Evolutionary conservation across 345 rosid species (phyloP).

Genomic region (Odontarrhena argentea): DNA sequence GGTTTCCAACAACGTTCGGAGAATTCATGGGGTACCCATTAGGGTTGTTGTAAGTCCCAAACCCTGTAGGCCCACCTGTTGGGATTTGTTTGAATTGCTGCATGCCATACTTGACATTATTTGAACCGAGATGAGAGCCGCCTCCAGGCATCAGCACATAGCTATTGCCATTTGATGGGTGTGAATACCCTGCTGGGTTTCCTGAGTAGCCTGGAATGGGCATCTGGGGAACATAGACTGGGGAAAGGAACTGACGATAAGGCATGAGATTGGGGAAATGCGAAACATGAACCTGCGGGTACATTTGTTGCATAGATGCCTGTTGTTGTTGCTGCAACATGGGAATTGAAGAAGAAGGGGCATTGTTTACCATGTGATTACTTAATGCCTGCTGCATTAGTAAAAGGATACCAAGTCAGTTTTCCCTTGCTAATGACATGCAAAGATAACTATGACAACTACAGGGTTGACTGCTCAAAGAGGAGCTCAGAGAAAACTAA

Average conservation of each 20-base stretch:
- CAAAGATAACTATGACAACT: slow-evolving; percentile 3
- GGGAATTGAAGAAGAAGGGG: slow-evolving; percentile 63
- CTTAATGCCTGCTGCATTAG: slow-evolving; percentile 49
- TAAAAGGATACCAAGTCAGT: slow-evolving; percentile 27
- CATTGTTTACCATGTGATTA: slow-evolving; percentile 46
- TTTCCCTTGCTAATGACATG: not conserved
- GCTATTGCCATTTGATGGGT: slow-evolving; percentile 81
- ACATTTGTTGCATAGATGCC: slow-evolving; percentile 74
- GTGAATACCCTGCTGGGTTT: slow-evolving; percentile 70
- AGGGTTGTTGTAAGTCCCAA: slow-evolving; percentile 28
- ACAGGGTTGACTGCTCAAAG: not conserved
- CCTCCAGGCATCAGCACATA: slow-evolving; percentile 91
- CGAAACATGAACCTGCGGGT: slow-evolving; percentile 86
- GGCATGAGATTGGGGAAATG: slow-evolving; percentile 84
- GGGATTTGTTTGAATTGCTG: slow-evolving; percentile 86
- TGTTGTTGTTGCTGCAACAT: slow-evolving; percentile 75
- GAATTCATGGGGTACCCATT: slow-evolving; percentile 67
- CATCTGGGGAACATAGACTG: slow-evolving; percentile 84
- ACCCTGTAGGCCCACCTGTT: slow-evolving; percentile 53
- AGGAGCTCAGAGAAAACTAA: not conserved
- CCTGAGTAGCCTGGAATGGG: slow-evolving; percentile 87
- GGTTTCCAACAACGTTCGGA: slow-evolving; percentile 76
- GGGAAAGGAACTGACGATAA: slow-evolving; percentile 80
- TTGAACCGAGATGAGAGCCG: slow-evolving; percentile 65
- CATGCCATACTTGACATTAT: slow-evolving; percentile 83